Percentiles rank a stretch among this genome's conserved stretches.
phyloP scores from a whole-genome alignment of 2,329 filamentous ascomycete species.

The Cladophialophora yegresii region DNA sequence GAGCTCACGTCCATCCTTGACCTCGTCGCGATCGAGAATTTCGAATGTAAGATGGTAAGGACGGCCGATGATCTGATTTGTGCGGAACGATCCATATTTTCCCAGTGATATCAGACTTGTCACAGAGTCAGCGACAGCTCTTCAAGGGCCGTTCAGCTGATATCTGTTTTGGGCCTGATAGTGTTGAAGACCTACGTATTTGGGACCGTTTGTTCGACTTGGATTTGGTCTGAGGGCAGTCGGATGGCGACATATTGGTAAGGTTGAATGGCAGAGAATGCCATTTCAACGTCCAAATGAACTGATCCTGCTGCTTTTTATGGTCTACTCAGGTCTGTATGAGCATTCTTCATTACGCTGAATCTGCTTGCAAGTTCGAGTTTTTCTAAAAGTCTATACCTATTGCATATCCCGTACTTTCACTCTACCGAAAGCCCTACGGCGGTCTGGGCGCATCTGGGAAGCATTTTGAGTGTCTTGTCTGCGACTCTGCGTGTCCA shows the following conservation, averaged over 20 bases:
- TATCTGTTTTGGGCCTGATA: constrained; percentile 32
- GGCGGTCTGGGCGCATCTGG: neutral
- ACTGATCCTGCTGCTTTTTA: neutral
- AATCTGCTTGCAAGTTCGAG: neutral
- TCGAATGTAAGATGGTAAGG: constrained; percentile 93
- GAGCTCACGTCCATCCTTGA: constrained; percentile 64
- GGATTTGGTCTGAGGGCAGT: constrained; percentile 60
- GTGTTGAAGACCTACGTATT: constrained; percentile 60
- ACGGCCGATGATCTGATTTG: constrained; percentile 85
- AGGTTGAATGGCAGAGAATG: constrained; percentile 52
- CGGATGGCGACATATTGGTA: constrained; percentile 57
- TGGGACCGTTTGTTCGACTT: constrained; percentile 61
- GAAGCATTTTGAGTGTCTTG: neutral
- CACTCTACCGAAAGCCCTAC: neutral
- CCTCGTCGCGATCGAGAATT: constrained; percentile 69
- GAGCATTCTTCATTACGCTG: neutral
- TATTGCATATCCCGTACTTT: neutral
- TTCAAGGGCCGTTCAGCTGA: constrained; percentile 31
- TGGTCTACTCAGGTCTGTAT: neutral
- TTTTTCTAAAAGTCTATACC: neutral
- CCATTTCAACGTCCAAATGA: constrained; percentile 14
- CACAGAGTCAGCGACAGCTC: constrained; percentile 37
- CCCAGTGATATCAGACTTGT: constrained; percentile 79
- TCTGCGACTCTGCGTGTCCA: too few species aligned
- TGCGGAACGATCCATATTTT: constrained; percentile 88